Conservation (phyloP, 2,329 filamentous ascomycete genomes). For the Sordariomycetes sp. region DNA sequence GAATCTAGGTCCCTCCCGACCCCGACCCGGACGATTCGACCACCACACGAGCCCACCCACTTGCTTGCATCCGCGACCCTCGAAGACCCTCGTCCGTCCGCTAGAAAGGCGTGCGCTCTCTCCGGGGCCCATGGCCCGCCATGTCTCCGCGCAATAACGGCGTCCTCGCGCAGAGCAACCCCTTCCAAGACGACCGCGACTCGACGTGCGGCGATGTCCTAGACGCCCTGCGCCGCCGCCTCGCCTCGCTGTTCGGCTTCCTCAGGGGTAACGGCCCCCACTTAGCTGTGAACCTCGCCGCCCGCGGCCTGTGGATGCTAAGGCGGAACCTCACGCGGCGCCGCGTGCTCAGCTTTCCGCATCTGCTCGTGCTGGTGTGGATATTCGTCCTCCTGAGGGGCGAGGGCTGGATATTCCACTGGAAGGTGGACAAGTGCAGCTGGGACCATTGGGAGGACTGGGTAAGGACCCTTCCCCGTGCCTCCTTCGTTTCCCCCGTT, state of each 20-base stretch:
- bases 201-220: slow-evolving; percentile 9
- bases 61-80: neutral
- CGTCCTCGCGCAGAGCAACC: slow-evolving; percentile 9
- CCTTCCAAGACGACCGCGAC: slow-evolving; percentile 9
- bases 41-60: neutral
- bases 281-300: slow-evolving; percentile 15
- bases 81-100: neutral
- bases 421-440: slow-evolving; percentile 58
- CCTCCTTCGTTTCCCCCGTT: neutral
- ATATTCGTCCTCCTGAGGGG: slow-evolving; percentile 70
- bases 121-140: slow-evolving; percentile 1
- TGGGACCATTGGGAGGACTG: slow-evolving; percentile 91
- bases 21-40: neutral
- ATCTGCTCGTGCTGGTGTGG: slow-evolving; percentile 64
- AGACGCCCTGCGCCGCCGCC: neutral
- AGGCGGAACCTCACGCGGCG: slow-evolving; percentile 35
- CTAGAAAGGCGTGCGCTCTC: neutral
- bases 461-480: slow-evolving; percentile 41
- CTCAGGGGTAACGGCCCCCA: slow-evolving; percentile 20
- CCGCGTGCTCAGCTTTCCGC: slow-evolving; percentile 51
- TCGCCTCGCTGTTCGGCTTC: slow-evolving; percentile 19
- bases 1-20: neutral
- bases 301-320: slow-evolving; percentile 18
- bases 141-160: slow-evolving; percentile 2
- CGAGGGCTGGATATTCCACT: slow-evolving; percentile 67